Conservation (phyloP, 2,329 filamentous ascomycete genomes). For the Cladophialophora carrionii region DNA sequence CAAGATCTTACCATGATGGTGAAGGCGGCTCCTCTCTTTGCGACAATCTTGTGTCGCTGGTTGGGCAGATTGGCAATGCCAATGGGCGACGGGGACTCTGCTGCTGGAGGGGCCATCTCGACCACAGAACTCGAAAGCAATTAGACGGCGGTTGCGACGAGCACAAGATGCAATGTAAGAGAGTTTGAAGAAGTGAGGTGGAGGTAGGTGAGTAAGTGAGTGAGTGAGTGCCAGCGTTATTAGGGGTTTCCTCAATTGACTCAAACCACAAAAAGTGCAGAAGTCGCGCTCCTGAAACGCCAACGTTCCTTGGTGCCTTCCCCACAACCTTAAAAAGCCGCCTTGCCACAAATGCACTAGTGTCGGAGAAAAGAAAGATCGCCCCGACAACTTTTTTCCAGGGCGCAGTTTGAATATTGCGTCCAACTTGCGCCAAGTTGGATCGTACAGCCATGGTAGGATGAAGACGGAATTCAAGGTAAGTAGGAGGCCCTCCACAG, state of each 20-base stretch:
- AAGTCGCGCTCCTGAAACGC: conserved; percentile 43
- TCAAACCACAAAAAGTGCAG: conserved; percentile 19
- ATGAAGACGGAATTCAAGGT: conserved; percentile 99
- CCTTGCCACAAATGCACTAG: conserved; percentile 41
- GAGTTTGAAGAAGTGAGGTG: conserved; percentile 13
- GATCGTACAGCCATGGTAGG: conserved; percentile 39
- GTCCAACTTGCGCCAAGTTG: conserved; percentile 19
- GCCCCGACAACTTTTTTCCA: conserved; percentile 37
- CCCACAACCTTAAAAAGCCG: conserved; percentile 9
- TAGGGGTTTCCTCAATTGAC: conserved; percentile 17
- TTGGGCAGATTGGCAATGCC: conserved; percentile 75
- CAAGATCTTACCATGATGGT: conserved; percentile 85
- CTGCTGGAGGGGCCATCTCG: conserved; percentile 51
- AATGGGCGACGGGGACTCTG: conserved; percentile 68
- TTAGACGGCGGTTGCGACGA: conserved; percentile 23
- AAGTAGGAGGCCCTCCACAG: conserved; percentile 37
- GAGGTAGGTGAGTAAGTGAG: neutral
- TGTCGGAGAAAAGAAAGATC: conserved; percentile 27
- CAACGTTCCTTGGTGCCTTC: conserved; percentile 25
- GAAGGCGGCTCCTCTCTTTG: conserved; percentile 90
- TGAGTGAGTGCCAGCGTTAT: conserved; percentile 12
- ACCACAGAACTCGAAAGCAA: conserved; percentile 8
- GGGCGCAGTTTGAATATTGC: conserved; percentile 21
- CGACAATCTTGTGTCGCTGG: conserved; percentile 74
- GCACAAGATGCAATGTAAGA: conserved; percentile 5